Evolutionary conservation across 2,329 filamentous ascomycete species (phyloP), one percentile per base, ranked within the genome.

Genomic region (Graphilbum fragrans): DNA sequence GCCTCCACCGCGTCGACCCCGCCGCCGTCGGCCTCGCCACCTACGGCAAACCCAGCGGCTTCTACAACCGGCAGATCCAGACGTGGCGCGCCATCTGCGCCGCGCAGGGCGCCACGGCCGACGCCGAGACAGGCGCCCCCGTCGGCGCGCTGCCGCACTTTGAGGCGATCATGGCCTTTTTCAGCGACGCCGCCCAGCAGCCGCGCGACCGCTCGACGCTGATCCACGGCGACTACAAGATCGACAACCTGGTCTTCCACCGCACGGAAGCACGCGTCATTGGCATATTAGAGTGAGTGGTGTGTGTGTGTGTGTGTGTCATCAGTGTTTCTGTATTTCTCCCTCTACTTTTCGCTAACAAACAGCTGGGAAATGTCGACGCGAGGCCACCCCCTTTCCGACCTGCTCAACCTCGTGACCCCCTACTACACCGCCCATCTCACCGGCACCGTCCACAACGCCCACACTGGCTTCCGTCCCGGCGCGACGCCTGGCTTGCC

Each of bases 181-280:
- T 95, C 60, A 69, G 65, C 38, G 72, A 88, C 53, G 67, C 75
- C 49, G 59, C 59, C 43, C 70, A 69, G 38, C 86, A 90, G 61
- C 90, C 90, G 1, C 66, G 70, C 46, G 90, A 96, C 57, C 70
- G 84, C 47, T 78, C 74, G 19, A 82, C 80, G 5, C 72, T 95
- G 47, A 80, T 96, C 23, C 92, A 96, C 55, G 92, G 92, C 29
- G 92, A 98, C 60, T 98, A 90, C 68, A 98, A 96, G 67, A 94
- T 90, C 54, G 84, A 92, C 59, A 92, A 92, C 53, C 59, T 90
- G 49, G 78, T 92, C 33, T 98, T 94, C 59, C 86, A 95, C 65
- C 83, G 84, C 63, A 88, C 84, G 0, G 82, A 90, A 58, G 78
- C 88, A 6, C 70, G 80, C 41, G 88, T 96, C 12, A 88, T 96